Evolutionary conservation across 2,329 filamentous ascomycete species (phyloP), one percentile per base, ranked within the genome.

Genomic region (Monascus ruber): DNA sequence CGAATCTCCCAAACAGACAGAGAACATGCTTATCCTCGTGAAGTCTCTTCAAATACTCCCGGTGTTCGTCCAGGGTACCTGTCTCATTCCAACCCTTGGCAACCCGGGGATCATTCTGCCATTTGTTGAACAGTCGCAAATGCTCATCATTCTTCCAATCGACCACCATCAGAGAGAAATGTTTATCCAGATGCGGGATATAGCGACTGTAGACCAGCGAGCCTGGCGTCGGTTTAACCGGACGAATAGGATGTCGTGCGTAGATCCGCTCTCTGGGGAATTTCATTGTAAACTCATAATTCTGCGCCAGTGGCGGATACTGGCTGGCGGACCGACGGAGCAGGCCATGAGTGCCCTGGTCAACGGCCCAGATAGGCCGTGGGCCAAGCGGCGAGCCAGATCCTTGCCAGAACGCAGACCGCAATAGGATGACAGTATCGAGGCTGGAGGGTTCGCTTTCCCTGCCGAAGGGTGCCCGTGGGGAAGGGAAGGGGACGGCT

Each of bases 401-500:
- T 9, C 43, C 43, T 38, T 45, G 43, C 43, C 43, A 45, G 29
- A 45, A 45, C 11, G 37, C n/a, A 26, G 40, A 39, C 34, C 42
- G 37, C 11, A 42, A 37, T 11, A 42, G 29, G 8, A 44, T n/a
- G n/a, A 27, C 2, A 44, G 10, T 27, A 40, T 33, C 29, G 7
- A 7, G 7, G 7, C 29, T 31, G 7, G 7, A 7, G 49, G 34
- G 17, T 47, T 40, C 34, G 38, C 46, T 5, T 50, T 46, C 24
- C 42, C 47, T n/a, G 49, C 49, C 28, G 50, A 47, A n/a, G 4
- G 50, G 45, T 2, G 45, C 36, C 32, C 47, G 48, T 6, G 40
- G 47, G 9, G 40, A 43, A 0, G 50, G 56, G 37, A 51, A 52
- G 5, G 47, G 38, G 8, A 58, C 43, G 1, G 44, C 55, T 4